Evolutionary conservation across 1,139 yeast genomes (phyloP), one percentile per base, ranked within the genome.

Genomic region (Yamadazyma atmosphaerica): DNA sequence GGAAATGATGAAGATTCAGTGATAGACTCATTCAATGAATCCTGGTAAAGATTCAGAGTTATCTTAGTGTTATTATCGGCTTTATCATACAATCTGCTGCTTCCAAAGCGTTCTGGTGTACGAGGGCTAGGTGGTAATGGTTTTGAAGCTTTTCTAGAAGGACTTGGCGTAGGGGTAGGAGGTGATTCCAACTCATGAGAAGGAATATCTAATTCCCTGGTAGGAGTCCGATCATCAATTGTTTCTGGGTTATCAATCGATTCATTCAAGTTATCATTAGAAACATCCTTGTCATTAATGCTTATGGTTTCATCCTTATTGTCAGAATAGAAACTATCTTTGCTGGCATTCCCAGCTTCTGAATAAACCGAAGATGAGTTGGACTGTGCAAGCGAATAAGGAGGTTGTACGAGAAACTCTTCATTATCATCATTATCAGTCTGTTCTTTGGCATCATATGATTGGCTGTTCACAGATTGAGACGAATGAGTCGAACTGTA

Each of bases 1-100:
- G 48, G 42, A 14, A 37, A 31, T 4, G 45, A 33, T 6, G 43
- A 37, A 6, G 46, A 40, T 11, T 33, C 29, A 4, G 41, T 39
- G 4, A 50, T 39, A 4, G 44, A 37, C 24, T 35, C 21, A 15
- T 36, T 36, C 17, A 33, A 32, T 17, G 44, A 36, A 4, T 35
- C 38, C 10, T 22, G 17, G 16, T 24, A 27, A 16, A 28, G 19
- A 13, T 28, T 16, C 21, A 15, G 31, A 11, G 31, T 28, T 16
- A 28, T 28, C 11, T 28, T 28, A 4, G 31, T 23, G 11, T 5
- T n/a, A 23, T 23, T 11, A 23, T 23, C 26, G 14, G 28, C 36
- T 17, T 23, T 17, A 21, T 30, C 9, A 16, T 18, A n/a, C 26
- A 28, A 4, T 15, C 26, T 31, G 23, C 17, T 17, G 9, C 23